Conservation (phyloP, 768 basidiomycete species). For the Leccinum olivaceopallidum region DNA sequence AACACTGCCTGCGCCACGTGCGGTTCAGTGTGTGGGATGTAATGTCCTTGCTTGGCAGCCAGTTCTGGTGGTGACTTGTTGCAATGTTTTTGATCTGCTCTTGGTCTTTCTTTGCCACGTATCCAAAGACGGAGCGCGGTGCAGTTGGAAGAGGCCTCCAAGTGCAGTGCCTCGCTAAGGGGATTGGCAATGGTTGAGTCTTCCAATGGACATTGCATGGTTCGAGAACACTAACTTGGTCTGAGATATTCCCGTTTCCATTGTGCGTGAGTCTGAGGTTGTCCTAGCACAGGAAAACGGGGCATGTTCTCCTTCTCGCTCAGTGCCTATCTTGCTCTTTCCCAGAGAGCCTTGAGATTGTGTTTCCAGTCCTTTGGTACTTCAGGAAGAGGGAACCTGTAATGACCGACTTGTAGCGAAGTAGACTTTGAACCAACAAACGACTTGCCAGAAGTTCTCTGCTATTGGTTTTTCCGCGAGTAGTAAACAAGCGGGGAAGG, state of each 20-base stretch:
- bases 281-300: slow-evolving; percentile 21
- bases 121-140: slow-evolving; percentile 91
- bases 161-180: slow-evolving; percentile 75
- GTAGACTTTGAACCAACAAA: slow-evolving; percentile 9
- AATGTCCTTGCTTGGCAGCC: slow-evolving; percentile 29
- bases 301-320: slow-evolving; percentile 47
- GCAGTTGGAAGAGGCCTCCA: slow-evolving; percentile 76
- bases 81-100: slow-evolving; percentile 75
- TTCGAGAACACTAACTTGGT: slow-evolving; percentile 53
- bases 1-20: slow-evolving; percentile 85
- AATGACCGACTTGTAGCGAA: slow-evolving; percentile 18
- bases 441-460: slow-evolving; percentile 68
- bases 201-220: neutral
- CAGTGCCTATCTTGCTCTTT: slow-evolving; percentile 38
- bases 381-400: slow-evolving; percentile 82
- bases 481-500: slow-evolving; percentile 73
- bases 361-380: slow-evolving; percentile 85
- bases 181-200: slow-evolving; percentile 5
- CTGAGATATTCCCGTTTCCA: slow-evolving; percentile 65
- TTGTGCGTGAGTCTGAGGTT: slow-evolving; percentile 40
- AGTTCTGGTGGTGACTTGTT: slow-evolving; percentile 24
- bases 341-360: slow-evolving; percentile 76
- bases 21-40: slow-evolving; percentile 65
- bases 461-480: slow-evolving; percentile 65
- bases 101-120: slow-evolving; percentile 87